Conservation (phyloP, 148 eudicot species). For the Rhododendron henanense region DNA sequence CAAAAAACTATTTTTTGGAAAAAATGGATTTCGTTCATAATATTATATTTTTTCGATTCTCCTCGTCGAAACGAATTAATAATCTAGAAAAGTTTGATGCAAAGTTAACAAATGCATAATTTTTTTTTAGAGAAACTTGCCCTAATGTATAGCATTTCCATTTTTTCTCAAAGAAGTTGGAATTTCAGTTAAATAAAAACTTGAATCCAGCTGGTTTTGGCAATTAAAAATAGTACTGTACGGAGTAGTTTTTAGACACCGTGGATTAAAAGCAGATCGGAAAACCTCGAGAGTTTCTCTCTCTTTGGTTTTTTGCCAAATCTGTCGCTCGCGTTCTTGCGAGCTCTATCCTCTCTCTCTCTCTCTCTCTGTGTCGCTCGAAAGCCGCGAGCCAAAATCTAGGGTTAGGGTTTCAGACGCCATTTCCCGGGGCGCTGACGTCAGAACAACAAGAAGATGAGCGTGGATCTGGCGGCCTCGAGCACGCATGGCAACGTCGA, state of each 20-base stretch:
- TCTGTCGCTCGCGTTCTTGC: slow-evolving; percentile 12
- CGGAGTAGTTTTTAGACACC: not conserved
- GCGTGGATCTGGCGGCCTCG: slow-evolving; percentile 60
- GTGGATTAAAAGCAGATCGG: slow-evolving; percentile 8
- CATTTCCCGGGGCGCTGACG: slow-evolving; percentile 1
- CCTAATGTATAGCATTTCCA: not conserved
- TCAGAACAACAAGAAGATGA: slow-evolving; percentile 39
- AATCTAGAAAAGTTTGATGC: too few species aligned
- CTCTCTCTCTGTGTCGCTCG: not conserved
- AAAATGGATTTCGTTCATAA: too few species aligned
- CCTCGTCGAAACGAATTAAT: too few species aligned
- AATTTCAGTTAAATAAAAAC: not conserved
- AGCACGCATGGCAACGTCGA: slow-evolving; percentile 69
- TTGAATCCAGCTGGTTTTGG: not conserved
- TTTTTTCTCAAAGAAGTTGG: not conserved
- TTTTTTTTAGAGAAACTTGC: not conserved
- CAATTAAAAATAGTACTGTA: not conserved
- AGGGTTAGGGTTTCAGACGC: slow-evolving; percentile 10
- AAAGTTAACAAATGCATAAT: too few species aligned
- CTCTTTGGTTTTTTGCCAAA: not conserved
- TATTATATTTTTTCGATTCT: too few species aligned
- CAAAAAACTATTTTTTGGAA: too few species aligned
- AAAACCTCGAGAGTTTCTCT: not conserved
- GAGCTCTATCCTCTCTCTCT: not conserved
- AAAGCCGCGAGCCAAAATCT: not conserved